Percentiles rank a stretch among this genome's conserved stretches.
phyloP scores from a whole-genome alignment of 176 grass and related monocot genomes.

The Stipa capillata region DNA sequence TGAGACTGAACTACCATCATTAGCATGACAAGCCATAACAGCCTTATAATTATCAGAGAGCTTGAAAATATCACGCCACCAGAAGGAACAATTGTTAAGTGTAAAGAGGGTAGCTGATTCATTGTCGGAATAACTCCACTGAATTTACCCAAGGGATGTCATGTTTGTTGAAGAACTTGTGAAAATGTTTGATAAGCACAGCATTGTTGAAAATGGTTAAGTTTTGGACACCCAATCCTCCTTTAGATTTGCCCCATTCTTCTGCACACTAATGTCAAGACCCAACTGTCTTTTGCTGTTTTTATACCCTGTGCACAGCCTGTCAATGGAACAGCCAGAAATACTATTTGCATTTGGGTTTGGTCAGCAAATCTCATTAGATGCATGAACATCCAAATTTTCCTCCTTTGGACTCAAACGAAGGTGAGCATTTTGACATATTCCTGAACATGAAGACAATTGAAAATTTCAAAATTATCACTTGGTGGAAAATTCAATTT shows the following conservation, averaged over 20 bases:
- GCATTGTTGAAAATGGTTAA: no score
- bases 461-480: not conserved
- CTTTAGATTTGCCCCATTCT: not conserved
- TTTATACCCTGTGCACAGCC: not conserved
- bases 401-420: not conserved
- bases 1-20: no score
- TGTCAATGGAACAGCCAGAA: not conserved
- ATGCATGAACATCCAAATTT: not conserved
- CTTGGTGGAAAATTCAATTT: not conserved
- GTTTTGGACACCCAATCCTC: no score
- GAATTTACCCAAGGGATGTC: no score
- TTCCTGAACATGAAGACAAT: not conserved
- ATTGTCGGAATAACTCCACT: no score
- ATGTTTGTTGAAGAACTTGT: no score
- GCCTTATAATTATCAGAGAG: no score
- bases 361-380: not conserved
- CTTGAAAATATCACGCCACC: no score
- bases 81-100: no score
- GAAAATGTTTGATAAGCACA: no score
- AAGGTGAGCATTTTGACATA: not conserved
- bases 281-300: not conserved
- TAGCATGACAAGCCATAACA: no score
- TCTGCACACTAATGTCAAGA: not conserved
- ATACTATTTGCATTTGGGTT: not conserved
- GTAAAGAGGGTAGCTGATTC: no score